phyloP scores from a whole-genome alignment of 139 green algal species.

The Microglena sp. region DNA sequence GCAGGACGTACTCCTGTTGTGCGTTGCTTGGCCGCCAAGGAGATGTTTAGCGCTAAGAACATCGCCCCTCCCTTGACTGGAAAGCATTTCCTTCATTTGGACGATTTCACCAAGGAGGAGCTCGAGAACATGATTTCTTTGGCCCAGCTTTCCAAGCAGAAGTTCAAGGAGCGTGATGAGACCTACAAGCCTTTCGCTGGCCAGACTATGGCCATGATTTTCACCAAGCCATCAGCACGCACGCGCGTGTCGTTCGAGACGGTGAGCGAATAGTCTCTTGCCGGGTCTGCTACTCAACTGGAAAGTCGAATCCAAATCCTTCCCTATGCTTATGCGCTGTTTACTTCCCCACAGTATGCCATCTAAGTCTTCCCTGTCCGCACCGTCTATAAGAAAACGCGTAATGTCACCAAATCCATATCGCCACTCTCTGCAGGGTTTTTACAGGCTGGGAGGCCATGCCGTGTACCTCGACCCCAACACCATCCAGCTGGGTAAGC shows the following conservation, averaged over 20 bases:
- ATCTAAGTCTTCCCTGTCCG: no score
- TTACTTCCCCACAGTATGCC: no score
- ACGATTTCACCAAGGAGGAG: slow-evolving; percentile 88
- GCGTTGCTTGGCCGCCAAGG: no score
- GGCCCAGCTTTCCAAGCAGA: slow-evolving; percentile 68
- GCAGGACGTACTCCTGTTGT: no score
- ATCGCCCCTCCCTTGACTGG: no score
- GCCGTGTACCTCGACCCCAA: slow-evolving; percentile 50
- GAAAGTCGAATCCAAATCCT: no score
- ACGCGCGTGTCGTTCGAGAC: slow-evolving; percentile 98
- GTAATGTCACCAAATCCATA: no score
- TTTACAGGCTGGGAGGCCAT: slow-evolving; percentile 85
- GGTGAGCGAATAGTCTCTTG: slow-evolving; percentile 26
- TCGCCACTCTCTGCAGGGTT: slow-evolving; percentile 64
- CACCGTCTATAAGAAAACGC: no score
- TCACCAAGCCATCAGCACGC: slow-evolving; percentile 95
- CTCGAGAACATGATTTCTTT: slow-evolving; percentile 76
- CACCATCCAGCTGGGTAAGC: slow-evolving; percentile 90
- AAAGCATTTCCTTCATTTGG: slow-evolving; percentile 92
- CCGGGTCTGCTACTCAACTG: no score
- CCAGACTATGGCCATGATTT: slow-evolving; percentile 96
- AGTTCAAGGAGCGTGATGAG: slow-evolving; percentile 67
- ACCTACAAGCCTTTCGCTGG: slow-evolving; percentile 85
- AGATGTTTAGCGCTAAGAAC: no score
- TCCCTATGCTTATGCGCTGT: no score